A percentile compares a stretch with the other conserved stretches of the same genome.
These are phyloP conservation scores for Globisporangium emineosum DNA, from an alignment of 352 stramenopile species.

Conservation along the genomic window DNA sequence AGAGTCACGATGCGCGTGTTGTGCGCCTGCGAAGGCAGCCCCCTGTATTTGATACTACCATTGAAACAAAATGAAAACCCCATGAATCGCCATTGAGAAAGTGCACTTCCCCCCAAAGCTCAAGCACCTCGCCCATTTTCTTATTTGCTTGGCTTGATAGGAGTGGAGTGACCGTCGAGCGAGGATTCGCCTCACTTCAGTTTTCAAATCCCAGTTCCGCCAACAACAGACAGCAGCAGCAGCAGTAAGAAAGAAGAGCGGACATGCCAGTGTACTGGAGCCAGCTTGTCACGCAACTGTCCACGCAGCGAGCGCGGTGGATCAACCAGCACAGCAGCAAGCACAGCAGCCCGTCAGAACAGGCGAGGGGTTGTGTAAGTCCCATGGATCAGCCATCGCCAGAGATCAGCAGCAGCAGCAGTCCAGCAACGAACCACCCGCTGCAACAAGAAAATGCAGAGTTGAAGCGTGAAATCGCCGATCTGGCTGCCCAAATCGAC, in stretches of 20 bases:
- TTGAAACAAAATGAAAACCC: no score
- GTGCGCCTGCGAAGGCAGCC: background rate
- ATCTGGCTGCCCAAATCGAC: background rate
- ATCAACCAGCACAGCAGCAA: background rate
- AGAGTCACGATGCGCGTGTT: background rate
- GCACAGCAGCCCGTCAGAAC: background rate
- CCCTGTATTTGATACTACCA: background rate
- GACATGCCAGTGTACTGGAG: slow-evolving; percentile 15
- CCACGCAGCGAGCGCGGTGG: slow-evolving; percentile 10
- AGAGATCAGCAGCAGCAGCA: background rate
- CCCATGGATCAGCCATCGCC: background rate
- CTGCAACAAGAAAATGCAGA: background rate
- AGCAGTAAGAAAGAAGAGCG: background rate
- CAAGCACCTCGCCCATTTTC: background rate
- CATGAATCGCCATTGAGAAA: background rate
- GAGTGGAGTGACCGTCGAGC: background rate
- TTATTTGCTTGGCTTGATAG: slow-evolving; percentile 1
- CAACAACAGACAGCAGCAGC: background rate
- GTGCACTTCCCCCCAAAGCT: background rate
- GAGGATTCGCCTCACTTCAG: background rate
- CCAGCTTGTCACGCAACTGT: slow-evolving; percentile 7
- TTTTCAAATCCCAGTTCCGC: background rate
- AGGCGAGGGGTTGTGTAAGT: no score
- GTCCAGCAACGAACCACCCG: background rate
- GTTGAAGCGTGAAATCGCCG: slow-evolving; percentile 9